These are phyloP conservation scores for Cladosporium oxysporum DNA, from an alignment of 2,329 filamentous ascomycete genomes.

Conservation along the genomic window DNA sequence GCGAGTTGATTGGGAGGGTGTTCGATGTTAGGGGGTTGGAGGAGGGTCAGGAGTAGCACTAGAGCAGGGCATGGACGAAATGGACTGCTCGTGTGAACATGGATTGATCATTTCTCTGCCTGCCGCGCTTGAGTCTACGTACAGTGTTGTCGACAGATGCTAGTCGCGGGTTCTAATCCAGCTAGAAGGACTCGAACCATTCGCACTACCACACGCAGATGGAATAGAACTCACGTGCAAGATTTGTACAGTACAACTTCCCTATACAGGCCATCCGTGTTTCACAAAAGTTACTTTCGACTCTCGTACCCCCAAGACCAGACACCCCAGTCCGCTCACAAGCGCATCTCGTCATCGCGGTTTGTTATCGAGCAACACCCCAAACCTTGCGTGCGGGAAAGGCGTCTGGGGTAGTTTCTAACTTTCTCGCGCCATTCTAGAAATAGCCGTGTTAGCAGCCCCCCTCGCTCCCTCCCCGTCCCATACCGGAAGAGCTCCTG, in stretches of 20 bases:
- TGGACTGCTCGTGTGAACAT: not conserved
- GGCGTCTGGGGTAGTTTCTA: not conserved
- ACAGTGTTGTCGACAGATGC: not conserved
- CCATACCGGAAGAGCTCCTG: not conserved
- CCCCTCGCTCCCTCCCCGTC: not conserved
- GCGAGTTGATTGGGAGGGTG: slow-evolving; percentile 60
- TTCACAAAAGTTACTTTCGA: not conserved
- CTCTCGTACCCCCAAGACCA: not conserved
- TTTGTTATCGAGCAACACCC: not conserved
- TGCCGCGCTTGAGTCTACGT: not conserved
- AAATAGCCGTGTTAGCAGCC: not conserved
- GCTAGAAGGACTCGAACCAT: not conserved
- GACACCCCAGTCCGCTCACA: not conserved
- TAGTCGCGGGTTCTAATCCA: not conserved
- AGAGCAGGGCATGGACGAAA: not conserved
- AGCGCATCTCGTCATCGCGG: not conserved
- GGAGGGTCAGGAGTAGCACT: slow-evolving; percentile 2
- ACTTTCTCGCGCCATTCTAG: not conserved
- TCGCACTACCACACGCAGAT: not conserved
- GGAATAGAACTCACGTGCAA: not conserved
- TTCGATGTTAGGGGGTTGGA: slow-evolving; percentile 44
- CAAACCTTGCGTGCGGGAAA: not conserved
- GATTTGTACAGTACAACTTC: not conserved
- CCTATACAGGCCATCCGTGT: not conserved
- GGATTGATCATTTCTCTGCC: not conserved